Base-by-base conservation (phyloP, 2,329 filamentous ascomycete genomes). In the Hymenoscyphus fraxineus region DNA sequence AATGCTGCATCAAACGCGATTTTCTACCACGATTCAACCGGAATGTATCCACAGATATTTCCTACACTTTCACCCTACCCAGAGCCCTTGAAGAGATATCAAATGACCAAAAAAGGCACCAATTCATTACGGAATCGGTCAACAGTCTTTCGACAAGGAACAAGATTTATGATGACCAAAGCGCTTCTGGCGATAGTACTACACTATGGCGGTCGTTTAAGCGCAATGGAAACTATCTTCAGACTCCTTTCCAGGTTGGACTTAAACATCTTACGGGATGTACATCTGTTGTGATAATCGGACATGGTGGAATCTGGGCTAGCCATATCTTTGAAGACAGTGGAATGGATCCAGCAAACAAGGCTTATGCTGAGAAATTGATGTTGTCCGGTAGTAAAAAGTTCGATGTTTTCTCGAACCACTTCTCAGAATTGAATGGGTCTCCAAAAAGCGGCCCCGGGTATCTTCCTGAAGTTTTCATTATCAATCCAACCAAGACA, bases 251-350 rank as follows among this genome's bases (percentile, higher is more conserved):
- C 39, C 9, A 59, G 27, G 12, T 59, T 59, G 58, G 58, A 3
- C 38, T 59, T 22, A 22, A 27, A 31, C 13, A 39, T 44, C 58
- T 59, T 35, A 44, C 58, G 7, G 58, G 39, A 6, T 59, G 58
- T 44, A 59, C 39, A 4, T 44, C 58, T 6, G 19, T 59, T 10
- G 38, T 59, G 13, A 59, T 59, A 15, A 39, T 59, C 27, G 58
- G 58, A 16, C 58, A 27, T 31, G n/a, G 58, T 44, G 58, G 58
- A 12, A 19, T 59, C 38, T 44, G 15, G 16, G 58, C 58, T 2
- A 19, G 12, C 35, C 58, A 59, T 27, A 22, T 59, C 10, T 59
- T 41, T 59, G 58, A 47, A 40, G 39, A 44, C 38, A 3, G 3
- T 13, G n/a, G 32, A 1, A 59, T 59, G 39, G 39, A 41, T 15